Conservation (phyloP, 768 basidiomycete species). For the Suillus weaverae region DNA sequence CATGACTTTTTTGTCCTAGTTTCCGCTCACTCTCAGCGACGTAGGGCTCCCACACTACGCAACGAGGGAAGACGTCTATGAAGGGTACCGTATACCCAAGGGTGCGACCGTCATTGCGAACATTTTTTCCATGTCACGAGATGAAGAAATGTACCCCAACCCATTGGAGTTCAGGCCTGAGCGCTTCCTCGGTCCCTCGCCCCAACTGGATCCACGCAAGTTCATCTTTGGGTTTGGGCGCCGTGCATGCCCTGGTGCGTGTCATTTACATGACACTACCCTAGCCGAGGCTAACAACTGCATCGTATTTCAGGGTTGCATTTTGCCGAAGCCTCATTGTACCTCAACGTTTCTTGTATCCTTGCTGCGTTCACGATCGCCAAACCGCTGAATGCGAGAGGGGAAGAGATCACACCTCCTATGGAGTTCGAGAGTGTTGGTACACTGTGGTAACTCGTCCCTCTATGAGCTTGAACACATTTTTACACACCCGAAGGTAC, state of each 20-base stretch:
- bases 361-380: constrained; percentile 39
- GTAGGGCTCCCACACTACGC: not conserved
- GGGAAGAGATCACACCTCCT: not conserved
- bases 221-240: constrained; percentile 22
- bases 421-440: not conserved
- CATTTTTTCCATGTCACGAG: constrained; percentile 21
- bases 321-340: constrained; percentile 36
- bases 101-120: constrained; percentile 19
- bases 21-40: not conserved
- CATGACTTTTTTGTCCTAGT: too few relatives aligned
- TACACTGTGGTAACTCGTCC: not conserved
- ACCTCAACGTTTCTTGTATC: constrained; percentile 37
- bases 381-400: constrained; percentile 30
- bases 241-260: constrained; percentile 18
- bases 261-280: not conserved
- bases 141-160: constrained; percentile 17
- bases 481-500: not conserved
- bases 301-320: constrained; percentile 10
- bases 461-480: not conserved
- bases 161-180: constrained; percentile 24
- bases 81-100: constrained; percentile 23
- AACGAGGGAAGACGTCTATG: constrained; percentile 17
- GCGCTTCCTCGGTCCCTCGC: constrained; percentile 20
- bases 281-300: not conserved
- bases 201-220: constrained; percentile 16